Base-by-base conservation (phyloP, 179 eudicot species). In the Patellifolia procumbens region DNA sequence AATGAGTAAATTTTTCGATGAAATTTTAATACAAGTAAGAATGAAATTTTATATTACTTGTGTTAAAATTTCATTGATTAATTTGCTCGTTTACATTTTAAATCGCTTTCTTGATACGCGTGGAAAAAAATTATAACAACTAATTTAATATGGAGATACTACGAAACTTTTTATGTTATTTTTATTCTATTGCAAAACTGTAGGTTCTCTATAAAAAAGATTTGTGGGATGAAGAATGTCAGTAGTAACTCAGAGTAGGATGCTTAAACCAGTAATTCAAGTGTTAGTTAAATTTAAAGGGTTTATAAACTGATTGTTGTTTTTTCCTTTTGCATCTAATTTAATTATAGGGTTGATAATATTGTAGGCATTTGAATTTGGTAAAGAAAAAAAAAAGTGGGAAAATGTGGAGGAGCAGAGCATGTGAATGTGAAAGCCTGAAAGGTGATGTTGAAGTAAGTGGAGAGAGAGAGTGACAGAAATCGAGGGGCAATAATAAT, bases 381-480 rank as follows among this genome's bases (percentile, higher is more conserved):
- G 45, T 16, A 19, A 34, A 63, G 29, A n/a, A 39, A 32, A 45
- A 62, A 20, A 26, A 46, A 49, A 9, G 7, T 2, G 16, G 60
- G 46, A 11, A 34, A 37, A 37, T 17, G 42, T 17, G 71, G 1
- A 39, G 55, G 17, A 35, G 80, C 64, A 60, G 55, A 67, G 81
- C 81, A 78, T 71, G 81, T 78, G 81, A 78, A 51, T 17, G 32
- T n/a, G n/a, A n/a, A n/a, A n/a, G n/a, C n/a, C n/a, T 35, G 43
- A 66, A 71, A 53, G 66, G 81, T 78, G 72, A 70, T 26, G 72
- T 78, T 71, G 76, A 78, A 78, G 76, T 77, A 48, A 71, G 81
- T 77, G 79, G 52, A 31, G 80, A 76, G 39, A 10, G 74, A 68
- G 59, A 69, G 28, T 19, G 55, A 31, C 22, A 74, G 48, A 31